These are phyloP conservation scores for Trametes elegans DNA, from an alignment of 768 basidiomycete species.

Conservation along the genomic window DNA sequence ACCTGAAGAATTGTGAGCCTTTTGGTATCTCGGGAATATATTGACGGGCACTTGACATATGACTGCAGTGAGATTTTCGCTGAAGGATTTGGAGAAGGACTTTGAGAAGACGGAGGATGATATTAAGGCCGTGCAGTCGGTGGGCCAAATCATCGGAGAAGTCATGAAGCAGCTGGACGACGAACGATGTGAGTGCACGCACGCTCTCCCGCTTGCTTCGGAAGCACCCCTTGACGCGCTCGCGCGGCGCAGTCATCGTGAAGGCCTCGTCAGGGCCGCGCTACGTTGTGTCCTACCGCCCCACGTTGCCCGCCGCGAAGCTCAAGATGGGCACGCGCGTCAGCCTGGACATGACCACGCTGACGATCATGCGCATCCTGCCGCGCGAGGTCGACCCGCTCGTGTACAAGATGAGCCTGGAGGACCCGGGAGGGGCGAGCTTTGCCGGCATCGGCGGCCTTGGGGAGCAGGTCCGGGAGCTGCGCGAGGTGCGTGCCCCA, in stretches of 20 bases:
- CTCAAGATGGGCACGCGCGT: slow-evolving; percentile 94
- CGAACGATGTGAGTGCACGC: slow-evolving; percentile 78
- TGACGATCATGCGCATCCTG: slow-evolving; percentile 98
- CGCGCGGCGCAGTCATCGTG: slow-evolving; percentile 75
- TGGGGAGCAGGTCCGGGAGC: slow-evolving; percentile 92
- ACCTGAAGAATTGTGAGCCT: slow-evolving; percentile 87
- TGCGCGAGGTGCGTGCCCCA: slow-evolving; percentile 72
- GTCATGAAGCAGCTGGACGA: slow-evolving; percentile 98
- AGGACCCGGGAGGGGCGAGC: slow-evolving; percentile 92
- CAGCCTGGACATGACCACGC: slow-evolving; percentile 97
- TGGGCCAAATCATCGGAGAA: slow-evolving; percentile 98
- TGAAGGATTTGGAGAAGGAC: slow-evolving; percentile 86
- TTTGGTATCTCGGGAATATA: not conserved
- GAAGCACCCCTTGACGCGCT: not conserved
- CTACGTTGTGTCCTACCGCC: slow-evolving; percentile 97
- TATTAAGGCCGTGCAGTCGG: slow-evolving; percentile 97
- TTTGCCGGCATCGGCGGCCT: slow-evolving; percentile 98
- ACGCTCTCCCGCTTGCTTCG: not conserved
- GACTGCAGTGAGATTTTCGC: slow-evolving; percentile 79
- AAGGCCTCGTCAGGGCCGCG: slow-evolving; percentile 98
- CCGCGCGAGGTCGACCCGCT: slow-evolving; percentile 97
- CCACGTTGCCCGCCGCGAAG: slow-evolving; percentile 85
- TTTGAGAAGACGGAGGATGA: slow-evolving; percentile 97
- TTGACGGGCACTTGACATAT: not conserved
- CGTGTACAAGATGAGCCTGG: slow-evolving; percentile 99